Evolutionary conservation across 352 stramenopile species (phyloP), one percentile per base, ranked within the genome.

Genomic region (Pythium rishiriense): DNA sequence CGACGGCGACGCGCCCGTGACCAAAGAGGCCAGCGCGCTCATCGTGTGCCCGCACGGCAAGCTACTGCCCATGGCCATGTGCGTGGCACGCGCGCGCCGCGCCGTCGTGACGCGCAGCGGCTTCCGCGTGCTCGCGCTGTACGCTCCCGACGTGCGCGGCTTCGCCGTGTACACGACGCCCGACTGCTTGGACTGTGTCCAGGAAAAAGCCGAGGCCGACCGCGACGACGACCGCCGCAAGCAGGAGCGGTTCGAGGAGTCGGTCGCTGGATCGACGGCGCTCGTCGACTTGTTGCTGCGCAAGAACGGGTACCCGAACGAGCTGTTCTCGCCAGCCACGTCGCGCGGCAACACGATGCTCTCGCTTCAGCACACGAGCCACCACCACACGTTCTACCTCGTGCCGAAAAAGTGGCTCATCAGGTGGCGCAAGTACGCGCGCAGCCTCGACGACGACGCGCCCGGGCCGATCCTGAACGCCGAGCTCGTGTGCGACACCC

Each of bases 331-430:
- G 9, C 85, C 87, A 0, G 49, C 76, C 22, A 74, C 70, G 48
- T 68, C 73, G 0, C 70, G 67, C 1, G 67, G 72, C 45, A 73
- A 78, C 22, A 85, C 81, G 45, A 82, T 88, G 64, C 66, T 92
- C 28, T 86, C 82, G 4, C 42, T 91, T 9, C 57, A 59, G 15
- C 75, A 63, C 46, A 55, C 48, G 29, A 59, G 35, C 21, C 60
- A 66, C 11, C 81, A 78, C 57, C 87, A 86, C 39, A 81, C 78
- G 29, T 92, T 88, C 62, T 91, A 91, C 31, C 62, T 93, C n/a
- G 87, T 96, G 42, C 87, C 87, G 2, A 91, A 90, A 61, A 93
- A 91, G 43, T 96, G 87, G 87, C 69, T 93, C 21, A 82, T 80
- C 46, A 83, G 81, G 53, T 96, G 87, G 87, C 74, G 87, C 29